phyloP scores from a whole-genome alignment of 1,284 basidiomycete species.

The Ustilago shanxiensis region DNA sequence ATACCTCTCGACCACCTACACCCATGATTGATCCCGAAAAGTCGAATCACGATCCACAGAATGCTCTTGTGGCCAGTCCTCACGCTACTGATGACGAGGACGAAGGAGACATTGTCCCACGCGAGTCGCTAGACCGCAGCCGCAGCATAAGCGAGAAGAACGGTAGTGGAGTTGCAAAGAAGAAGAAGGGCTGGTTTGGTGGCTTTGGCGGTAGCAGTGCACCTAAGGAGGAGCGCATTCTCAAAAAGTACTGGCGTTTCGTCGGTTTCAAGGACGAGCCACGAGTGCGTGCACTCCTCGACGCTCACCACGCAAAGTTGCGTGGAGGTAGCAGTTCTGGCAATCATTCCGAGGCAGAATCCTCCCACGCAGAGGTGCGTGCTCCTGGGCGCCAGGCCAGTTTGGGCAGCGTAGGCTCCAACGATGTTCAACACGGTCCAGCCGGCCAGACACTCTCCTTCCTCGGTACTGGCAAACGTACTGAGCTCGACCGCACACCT shows the following conservation, averaged over 20 bases:
- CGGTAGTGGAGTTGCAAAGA: slow-evolving; percentile 18
- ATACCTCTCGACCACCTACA: slow-evolving; percentile 29
- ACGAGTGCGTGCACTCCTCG: slow-evolving; percentile 58
- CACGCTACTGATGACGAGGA: slow-evolving; percentile 49
- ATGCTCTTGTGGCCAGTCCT: slow-evolving; percentile 39
- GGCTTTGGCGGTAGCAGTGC: slow-evolving; percentile 42
- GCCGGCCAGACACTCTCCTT: slow-evolving; percentile 48
- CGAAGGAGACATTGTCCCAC: slow-evolving; percentile 69
- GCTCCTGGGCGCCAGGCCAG: slow-evolving; percentile 33
- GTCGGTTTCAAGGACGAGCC: slow-evolving; percentile 68
- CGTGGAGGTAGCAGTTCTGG: slow-evolving; percentile 6
- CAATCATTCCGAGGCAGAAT: slow-evolving; percentile 10
- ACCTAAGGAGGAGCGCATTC: slow-evolving; percentile 63
- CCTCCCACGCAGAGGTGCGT: slow-evolving; percentile 11
- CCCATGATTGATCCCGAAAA: slow-evolving; percentile 52
- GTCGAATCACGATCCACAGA: slow-evolving; percentile 35
- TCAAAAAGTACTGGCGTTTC: slow-evolving; percentile 71
- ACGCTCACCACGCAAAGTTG: slow-evolving; percentile 58
- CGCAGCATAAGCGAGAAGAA: slow-evolving; percentile 21
- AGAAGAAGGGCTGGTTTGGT: slow-evolving; percentile 62
- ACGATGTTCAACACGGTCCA: slow-evolving; percentile 56
- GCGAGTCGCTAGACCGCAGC: slow-evolving; percentile 60
- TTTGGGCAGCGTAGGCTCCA: slow-evolving; percentile 39
- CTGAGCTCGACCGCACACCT: slow-evolving; percentile 36
- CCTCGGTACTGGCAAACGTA: slow-evolving; percentile 44